A percentile compares a stretch with the other conserved stretches of the same genome.
phyloP scores from a whole-genome alignment of 306 rosid genomes.

The Vicia villosa region DNA sequence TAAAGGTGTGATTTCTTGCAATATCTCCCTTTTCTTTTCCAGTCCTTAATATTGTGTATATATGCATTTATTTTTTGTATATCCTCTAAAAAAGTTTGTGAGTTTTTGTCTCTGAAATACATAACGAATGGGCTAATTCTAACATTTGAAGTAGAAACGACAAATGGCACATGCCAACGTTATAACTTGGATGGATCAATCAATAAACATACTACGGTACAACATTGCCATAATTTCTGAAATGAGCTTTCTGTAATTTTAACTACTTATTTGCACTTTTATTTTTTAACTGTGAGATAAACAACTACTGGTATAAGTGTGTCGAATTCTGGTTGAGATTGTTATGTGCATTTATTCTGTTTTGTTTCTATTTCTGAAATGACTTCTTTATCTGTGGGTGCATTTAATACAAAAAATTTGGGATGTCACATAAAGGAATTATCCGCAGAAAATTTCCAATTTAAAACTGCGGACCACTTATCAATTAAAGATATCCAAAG shows the following conservation, averaged over 20 bases:
- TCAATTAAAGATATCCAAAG: slow-evolving; percentile 16
- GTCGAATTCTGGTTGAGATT: background rate
- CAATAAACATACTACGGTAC: background rate
- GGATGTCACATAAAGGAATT: background rate
- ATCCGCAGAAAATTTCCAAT: background rate
- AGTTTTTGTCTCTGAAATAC: slow-evolving; percentile 27
- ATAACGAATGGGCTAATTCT: slow-evolving; percentile 8
- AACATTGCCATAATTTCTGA: slow-evolving; percentile 6
- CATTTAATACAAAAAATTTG: background rate
- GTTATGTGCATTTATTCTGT: background rate
- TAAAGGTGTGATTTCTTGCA: slow-evolving; percentile 70
- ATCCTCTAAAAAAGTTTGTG: slow-evolving; percentile 13
- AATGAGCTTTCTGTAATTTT: slow-evolving; percentile 16
- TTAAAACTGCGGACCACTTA: background rate
- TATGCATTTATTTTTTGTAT: slow-evolving; percentile 6
- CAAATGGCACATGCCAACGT: slow-evolving; percentile 1
- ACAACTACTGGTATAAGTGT: slow-evolving; percentile 1
- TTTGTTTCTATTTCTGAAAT: background rate
- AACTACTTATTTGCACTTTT: background rate
- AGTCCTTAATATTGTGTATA: slow-evolving; percentile 5
- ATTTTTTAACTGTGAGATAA: background rate
- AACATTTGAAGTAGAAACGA: background rate
- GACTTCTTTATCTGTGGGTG: background rate
- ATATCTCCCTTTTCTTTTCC: background rate
- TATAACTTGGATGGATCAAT: background rate